Percentiles rank a stretch among this genome's conserved stretches.
Conservation (phyloP, 768 basidiomycete species). For the Mycena galericulata region DNA sequence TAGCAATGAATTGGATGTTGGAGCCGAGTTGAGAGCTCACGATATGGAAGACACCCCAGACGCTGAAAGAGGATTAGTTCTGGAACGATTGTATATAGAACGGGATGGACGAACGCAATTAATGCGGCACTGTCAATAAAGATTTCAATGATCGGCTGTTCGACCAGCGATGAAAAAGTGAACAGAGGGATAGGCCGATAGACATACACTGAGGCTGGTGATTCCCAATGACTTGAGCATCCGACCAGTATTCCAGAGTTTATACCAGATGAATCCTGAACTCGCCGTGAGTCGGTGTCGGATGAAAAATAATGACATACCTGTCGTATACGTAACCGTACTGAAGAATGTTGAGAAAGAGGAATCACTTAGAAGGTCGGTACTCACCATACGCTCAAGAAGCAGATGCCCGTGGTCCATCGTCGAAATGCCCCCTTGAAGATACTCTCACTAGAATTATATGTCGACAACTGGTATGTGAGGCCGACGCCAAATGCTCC, state of each 20-base stretch:
- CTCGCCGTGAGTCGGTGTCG: neutral
- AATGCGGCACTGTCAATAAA: conserved; percentile 8
- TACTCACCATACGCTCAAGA: neutral
- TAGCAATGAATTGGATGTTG: conserved; percentile 8
- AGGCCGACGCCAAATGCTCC: conserved; percentile 13
- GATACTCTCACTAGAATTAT: neutral
- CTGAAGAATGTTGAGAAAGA: neutral
- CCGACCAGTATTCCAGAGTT: conserved; percentile 11
- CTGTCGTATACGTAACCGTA: neutral
- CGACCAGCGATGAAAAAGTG: neutral
- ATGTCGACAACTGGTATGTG: conserved; percentile 7
- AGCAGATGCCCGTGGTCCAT: conserved; percentile 7
- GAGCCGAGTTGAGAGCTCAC: conserved; percentile 11
- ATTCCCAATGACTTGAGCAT: neutral
- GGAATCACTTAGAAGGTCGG: too few relatives aligned
- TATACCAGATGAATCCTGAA: conserved; percentile 21
- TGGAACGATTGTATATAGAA: neutral
- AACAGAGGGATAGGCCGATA: too few relatives aligned
- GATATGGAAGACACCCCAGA: neutral
- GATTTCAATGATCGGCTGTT: conserved; percentile 4
- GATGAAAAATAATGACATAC: neutral
- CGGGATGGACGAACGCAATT: neutral
- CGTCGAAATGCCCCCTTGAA: neutral
- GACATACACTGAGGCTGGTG: neutral
- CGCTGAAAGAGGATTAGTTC: too few relatives aligned